These are phyloP conservation scores for Russula sp. DNA, from an alignment of 768 basidiomycete genomes.

Conservation along the genomic window DNA sequence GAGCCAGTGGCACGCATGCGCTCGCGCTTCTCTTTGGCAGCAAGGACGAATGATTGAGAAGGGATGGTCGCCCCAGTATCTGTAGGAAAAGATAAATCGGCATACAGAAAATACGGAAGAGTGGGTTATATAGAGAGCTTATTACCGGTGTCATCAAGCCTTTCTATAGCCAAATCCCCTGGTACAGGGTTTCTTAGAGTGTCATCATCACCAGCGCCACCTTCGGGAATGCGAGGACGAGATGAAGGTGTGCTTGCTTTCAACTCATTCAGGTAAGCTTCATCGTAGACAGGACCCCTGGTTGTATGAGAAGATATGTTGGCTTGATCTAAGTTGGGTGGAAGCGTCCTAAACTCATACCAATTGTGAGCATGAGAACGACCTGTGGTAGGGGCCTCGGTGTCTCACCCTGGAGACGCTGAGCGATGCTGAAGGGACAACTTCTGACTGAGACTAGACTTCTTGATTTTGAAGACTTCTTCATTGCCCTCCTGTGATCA, in stretches of 20 bases:
- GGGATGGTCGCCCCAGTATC: slow-evolving; percentile 46
- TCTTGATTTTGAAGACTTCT: slow-evolving; percentile 73
- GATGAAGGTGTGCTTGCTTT: slow-evolving; percentile 67
- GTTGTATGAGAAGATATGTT: slow-evolving; percentile 30
- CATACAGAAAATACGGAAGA: slow-evolving; percentile 26
- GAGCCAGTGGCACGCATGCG: slow-evolving; percentile 46
- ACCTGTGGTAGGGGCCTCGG: background rate
- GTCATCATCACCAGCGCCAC: slow-evolving; percentile 40
- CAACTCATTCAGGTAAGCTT: slow-evolving; percentile 66
- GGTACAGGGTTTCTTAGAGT: slow-evolving; percentile 38
- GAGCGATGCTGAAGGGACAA: slow-evolving; percentile 49
- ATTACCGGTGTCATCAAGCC: slow-evolving; percentile 8
- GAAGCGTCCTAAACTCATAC: background rate
- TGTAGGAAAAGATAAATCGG: slow-evolving; percentile 14
- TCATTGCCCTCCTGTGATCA: slow-evolving; percentile 47
- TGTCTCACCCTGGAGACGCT: slow-evolving; percentile 26
- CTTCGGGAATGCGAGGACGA: slow-evolving; percentile 37
- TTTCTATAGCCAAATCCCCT: slow-evolving; percentile 1
- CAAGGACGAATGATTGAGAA: slow-evolving; percentile 60
- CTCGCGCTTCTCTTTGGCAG: slow-evolving; percentile 71
- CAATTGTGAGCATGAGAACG: slow-evolving; percentile 3
- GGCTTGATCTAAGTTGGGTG: slow-evolving; percentile 10
- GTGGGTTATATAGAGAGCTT: background rate
- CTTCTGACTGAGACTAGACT: slow-evolving; percentile 67
- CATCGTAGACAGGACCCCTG: slow-evolving; percentile 58